A percentile compares a stretch with the other conserved stretches of the same genome.
phyloP scores from a whole-genome alignment of 345 rosid species.

The Heritiera fomes region DNA sequence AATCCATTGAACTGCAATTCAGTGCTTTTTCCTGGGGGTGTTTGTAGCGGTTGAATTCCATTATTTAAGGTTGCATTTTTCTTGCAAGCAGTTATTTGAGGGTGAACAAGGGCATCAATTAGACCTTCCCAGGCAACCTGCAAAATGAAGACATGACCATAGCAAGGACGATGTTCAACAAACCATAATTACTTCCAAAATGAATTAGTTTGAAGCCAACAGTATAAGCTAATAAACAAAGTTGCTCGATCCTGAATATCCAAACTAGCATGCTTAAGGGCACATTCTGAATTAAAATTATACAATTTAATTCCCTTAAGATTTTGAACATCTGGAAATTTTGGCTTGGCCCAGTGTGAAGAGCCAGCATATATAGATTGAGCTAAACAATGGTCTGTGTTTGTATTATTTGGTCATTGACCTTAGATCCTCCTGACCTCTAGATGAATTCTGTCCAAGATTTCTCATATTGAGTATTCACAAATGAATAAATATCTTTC shows the following conservation, averaged over 20 bases:
- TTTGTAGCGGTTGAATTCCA: constrained; percentile 19
- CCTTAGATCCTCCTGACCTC: constrained; percentile 3
- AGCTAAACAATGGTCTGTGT: neutral
- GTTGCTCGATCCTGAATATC: neutral
- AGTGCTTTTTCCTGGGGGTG: constrained; percentile 19
- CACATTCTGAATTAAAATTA: neutral
- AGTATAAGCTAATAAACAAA: neutral
- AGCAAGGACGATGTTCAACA: constrained; percentile 7
- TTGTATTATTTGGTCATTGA: neutral
- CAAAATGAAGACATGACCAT: constrained; percentile 17
- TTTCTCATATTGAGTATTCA: neutral
- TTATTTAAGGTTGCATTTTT: constrained; percentile 22
- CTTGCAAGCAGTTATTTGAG: constrained; percentile 22
- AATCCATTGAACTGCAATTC: constrained; percentile 19
- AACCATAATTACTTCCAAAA: constrained; percentile 10
- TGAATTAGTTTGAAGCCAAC: neutral
- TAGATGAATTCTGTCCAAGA: neutral
- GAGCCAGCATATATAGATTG: neutral
- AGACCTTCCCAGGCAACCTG: constrained; percentile 70
- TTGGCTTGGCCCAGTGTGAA: neutral
- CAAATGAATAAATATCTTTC: neutral
- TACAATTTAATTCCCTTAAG: neutral
- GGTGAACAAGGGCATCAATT: constrained; percentile 47
- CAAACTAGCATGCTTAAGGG: neutral
- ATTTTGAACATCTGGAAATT: neutral